Evolutionary conservation across 129 eudicot genomes (phyloP).

Genomic region (Kitagawia praeruptora): DNA sequence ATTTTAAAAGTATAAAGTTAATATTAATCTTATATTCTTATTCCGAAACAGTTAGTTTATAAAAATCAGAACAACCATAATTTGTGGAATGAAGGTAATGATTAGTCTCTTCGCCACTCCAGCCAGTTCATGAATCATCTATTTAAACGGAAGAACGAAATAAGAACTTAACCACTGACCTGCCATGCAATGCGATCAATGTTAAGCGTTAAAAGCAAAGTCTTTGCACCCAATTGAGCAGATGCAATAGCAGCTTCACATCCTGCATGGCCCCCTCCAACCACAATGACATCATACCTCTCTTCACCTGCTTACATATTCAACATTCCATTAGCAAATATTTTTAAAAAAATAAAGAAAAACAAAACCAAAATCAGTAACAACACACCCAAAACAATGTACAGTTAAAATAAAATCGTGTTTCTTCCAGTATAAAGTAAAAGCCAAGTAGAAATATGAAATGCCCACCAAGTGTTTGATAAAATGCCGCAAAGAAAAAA

Average conservation of each 20-base stretch:
- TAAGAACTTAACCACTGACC: conserved; percentile 38
- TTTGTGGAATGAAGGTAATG: background rate
- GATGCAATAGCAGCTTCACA: conserved; percentile 99
- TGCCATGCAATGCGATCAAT: conserved; percentile 99
- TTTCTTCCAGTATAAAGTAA: too few relatives aligned
- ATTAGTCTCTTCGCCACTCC: background rate
- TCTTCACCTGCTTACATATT: conserved; percentile 40
- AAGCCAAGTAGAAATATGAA: background rate
- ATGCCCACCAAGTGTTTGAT: background rate
- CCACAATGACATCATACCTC: conserved; percentile 82
- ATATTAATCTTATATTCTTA: background rate
- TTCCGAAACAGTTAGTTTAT: background rate
- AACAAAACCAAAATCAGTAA: background rate
- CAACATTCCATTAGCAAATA: conserved; percentile 24
- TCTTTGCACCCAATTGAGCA: conserved; percentile 88
- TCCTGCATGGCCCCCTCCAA: conserved; percentile 99
- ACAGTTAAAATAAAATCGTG: too few relatives aligned
- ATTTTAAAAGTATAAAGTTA: background rate
- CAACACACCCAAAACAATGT: too few relatives aligned
- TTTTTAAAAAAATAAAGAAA: too few relatives aligned
- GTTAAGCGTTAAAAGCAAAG: conserved; percentile 92
- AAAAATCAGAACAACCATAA: background rate
- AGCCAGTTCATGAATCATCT: background rate
- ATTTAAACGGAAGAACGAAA: background rate
- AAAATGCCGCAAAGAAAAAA: background rate